A percentile compares a stretch with the other conserved stretches of the same genome.
These are phyloP conservation scores for Pelargonium myrrhifolium DNA, from an alignment of 441 rosid species.

Conservation along the genomic window DNA sequence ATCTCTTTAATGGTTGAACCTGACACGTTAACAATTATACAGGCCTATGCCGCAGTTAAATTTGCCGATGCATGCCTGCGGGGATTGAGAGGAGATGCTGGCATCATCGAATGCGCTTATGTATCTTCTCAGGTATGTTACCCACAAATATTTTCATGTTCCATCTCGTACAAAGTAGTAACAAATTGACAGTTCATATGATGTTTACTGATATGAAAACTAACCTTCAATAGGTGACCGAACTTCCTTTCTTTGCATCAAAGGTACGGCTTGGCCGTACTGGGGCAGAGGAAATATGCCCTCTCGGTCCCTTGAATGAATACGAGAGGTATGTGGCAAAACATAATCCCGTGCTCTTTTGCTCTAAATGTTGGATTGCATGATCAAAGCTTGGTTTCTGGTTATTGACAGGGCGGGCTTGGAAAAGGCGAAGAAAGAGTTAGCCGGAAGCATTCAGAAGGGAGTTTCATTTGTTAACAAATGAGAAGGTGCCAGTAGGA, in stretches of 20 bases:
- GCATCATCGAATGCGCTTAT: slow-evolving; percentile 49
- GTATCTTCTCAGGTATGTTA: slow-evolving; percentile 46
- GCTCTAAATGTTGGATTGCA: too few species aligned
- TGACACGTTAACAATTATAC: slow-evolving; percentile 1
- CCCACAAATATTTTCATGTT: not conserved
- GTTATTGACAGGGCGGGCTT: slow-evolving; percentile 35
- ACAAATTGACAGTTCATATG: not conserved
- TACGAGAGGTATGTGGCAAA: slow-evolving; percentile 41
- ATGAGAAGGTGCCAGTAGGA: slow-evolving; percentile 19
- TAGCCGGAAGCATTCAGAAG: slow-evolving; percentile 62
- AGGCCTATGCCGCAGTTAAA: slow-evolving; percentile 91
- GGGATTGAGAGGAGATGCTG: slow-evolving; percentile 62
- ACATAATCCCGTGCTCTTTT: too few species aligned
- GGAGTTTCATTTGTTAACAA: slow-evolving; percentile 50
- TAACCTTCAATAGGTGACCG: slow-evolving; percentile 41
- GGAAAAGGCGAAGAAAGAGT: slow-evolving; percentile 62
- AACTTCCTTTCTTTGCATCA: slow-evolving; percentile 61
- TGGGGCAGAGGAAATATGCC: slow-evolving; percentile 58
- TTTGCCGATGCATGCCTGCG: slow-evolving; percentile 84
- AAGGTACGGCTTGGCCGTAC: slow-evolving; percentile 56
- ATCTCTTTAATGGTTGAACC: not conserved
- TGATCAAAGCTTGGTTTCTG: too few species aligned
- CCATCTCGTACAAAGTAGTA: not conserved
- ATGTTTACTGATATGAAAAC: not conserved
- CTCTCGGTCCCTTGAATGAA: slow-evolving; percentile 55